phyloP scores from a whole-genome alignment of 2,329 filamentous ascomycete genomes.

The Xylariaceae sp. region DNA sequence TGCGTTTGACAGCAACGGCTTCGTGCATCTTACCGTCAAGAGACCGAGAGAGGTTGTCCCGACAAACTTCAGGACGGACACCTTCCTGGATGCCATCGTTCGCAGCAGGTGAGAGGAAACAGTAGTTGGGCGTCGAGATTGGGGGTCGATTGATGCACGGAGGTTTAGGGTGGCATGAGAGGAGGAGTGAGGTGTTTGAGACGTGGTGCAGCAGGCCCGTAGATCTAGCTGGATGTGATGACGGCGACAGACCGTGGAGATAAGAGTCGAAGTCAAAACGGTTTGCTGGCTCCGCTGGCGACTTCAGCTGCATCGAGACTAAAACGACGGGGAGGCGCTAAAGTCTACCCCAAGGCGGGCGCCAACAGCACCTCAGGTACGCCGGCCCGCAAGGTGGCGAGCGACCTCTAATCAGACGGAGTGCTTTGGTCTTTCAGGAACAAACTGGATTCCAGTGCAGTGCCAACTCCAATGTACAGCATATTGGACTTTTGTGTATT shows the following conservation, averaged over 20 bases:
- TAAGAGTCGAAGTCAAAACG: too few species aligned
- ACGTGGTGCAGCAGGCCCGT: constrained; percentile 3
- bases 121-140: background rate
- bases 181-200: constrained; percentile 1
- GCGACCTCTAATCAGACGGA: too few species aligned
- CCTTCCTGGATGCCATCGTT: constrained; percentile 63
- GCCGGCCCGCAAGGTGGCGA: too few species aligned
- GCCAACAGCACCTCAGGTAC: too few species aligned
- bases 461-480: too few species aligned
- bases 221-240: background rate
- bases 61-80: constrained; percentile 85
- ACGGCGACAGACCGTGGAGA: background rate
- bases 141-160: background rate
- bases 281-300: too few species aligned
- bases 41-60: constrained; percentile 86
- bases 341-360: too few species aligned
- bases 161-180: background rate
- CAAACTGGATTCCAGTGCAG: too few species aligned
- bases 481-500: too few species aligned
- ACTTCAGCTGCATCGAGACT: too few species aligned
- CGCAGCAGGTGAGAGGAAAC: constrained; percentile 12
- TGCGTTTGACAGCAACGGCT: constrained; percentile 6
- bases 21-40: constrained; percentile 63
- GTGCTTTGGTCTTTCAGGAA: too few species aligned
- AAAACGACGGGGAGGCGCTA: too few species aligned